phyloP scores from a whole-genome alignment of 192 early-diverging fungal species.

The Physocladia obscura region DNA sequence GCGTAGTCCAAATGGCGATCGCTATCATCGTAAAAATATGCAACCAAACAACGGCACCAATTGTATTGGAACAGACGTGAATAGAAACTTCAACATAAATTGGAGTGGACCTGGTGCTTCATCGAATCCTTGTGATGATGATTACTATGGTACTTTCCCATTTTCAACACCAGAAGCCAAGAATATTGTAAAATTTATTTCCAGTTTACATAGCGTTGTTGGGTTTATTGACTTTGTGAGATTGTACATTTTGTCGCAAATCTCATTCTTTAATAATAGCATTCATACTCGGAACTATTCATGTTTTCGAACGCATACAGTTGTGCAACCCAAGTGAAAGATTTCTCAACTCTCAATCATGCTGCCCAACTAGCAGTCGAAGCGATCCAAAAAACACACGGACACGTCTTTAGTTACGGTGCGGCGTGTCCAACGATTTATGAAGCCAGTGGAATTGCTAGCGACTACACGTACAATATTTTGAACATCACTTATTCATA shows the following conservation, averaged over 20 bases:
- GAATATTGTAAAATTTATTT: conserved; percentile 46
- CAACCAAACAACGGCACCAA: conserved; percentile 49
- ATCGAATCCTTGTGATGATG: conserved; percentile 46
- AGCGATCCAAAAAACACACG: conserved; percentile 21
- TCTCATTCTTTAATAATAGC: neutral
- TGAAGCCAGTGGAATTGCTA: conserved; percentile 32
- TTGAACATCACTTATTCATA: conserved; percentile 30
- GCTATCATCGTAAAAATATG: conserved; percentile 46
- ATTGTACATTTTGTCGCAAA: conserved; percentile 10
- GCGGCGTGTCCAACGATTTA: conserved; percentile 34
- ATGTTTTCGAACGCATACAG: conserved; percentile 46
- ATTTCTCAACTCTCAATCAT: conserved; percentile 19
- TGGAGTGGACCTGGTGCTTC: conserved; percentile 53
- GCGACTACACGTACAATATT: conserved; percentile 38
- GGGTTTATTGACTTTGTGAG: conserved; percentile 38
- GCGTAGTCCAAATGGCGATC: conserved; percentile 13
- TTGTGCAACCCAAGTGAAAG: conserved; percentile 15
- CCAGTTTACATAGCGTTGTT: conserved; percentile 34
- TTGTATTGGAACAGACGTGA: conserved; percentile 46
- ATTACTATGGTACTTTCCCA: conserved; percentile 41
- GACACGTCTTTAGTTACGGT: conserved; percentile 23
- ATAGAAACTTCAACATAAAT: conserved; percentile 53
- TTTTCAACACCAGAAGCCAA: conserved; percentile 46
- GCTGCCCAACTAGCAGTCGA: conserved; percentile 22
- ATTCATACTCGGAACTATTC: conserved; percentile 60